Base-by-base conservation (phyloP, 192 early-diverging fungal genomes). In the Diversispora eburnea region DNA sequence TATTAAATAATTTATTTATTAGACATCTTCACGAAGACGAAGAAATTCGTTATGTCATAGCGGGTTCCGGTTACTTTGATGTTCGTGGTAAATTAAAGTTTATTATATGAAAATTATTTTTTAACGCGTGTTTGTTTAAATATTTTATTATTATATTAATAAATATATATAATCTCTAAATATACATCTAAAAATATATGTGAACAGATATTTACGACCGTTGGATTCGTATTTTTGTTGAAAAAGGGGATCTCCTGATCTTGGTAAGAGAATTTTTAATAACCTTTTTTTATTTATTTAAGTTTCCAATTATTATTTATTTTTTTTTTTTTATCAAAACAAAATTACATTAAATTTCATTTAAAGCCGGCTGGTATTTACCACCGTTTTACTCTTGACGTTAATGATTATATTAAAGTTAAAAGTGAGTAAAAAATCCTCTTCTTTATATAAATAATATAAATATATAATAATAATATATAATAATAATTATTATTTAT, bases 21-120 rank as follows among this genome's bases (percentile, higher is more conserved):
- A 88, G 87, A 70, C 95, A 98, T 78, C 84, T 96, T 66, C 95
- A 98, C 79, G 95, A 95, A 69, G 96, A 97, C 73, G 97, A 99
- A 84, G 95, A 99, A 80, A 99, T 99, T 74, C 89, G 97, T 39
- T 98, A 83, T 76, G 89, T 97, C 64, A 67, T 94, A 49, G 94
- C 91, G 15, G 97, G 97, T 15, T 84, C 88, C 20, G 97, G 96
- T n/a, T 99, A 89, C 84, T 95, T 98, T 86, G 95, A 92, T 72
- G 88, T 92, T 51, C 84, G 92, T 54, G 86, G 87, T 75, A 77
- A 65, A 22, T 55, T 41, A 46, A 43, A 33, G 0, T 45, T 42
- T 33, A 33, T 25, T 72, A 54, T 25, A 19, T 19, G 5, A 41
- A 10, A 52, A 19, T 19, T 13, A 19, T 67, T 52, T 19, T 54